Evolutionary conservation across 108 stramenopile genomes (phyloP).

Genomic region (Skeletonema costatum): DNA sequence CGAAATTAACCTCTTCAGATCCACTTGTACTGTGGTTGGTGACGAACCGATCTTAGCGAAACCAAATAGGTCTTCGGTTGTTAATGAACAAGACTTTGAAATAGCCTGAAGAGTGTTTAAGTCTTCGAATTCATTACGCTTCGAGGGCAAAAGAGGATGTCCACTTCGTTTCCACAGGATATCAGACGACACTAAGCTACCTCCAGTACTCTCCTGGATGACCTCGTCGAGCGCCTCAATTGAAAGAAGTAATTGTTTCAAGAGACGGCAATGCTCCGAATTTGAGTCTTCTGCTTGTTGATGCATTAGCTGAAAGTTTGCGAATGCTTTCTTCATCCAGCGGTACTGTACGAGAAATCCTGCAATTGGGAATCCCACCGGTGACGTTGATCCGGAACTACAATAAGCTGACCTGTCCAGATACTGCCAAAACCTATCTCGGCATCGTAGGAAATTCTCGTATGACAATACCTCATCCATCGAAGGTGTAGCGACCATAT

Average conservation of each 20-base stretch:
- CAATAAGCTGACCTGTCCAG: conserved; percentile 32
- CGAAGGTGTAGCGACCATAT: not conserved
- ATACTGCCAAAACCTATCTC: conserved; percentile 74
- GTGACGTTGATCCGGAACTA: conserved; percentile 23
- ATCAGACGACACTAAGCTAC: conserved; percentile 42
- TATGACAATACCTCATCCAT: not conserved
- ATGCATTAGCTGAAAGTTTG: conserved; percentile 10
- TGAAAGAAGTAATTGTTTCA: conserved; percentile 31
- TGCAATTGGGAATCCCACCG: conserved; percentile 21
- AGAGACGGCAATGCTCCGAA: not conserved
- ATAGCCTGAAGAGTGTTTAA: conserved; percentile 47
- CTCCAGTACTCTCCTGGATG: conserved; percentile 50
- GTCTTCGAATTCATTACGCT: conserved; percentile 51
- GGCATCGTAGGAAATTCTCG: conserved; percentile 31
- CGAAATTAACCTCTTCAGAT: conserved; percentile 48
- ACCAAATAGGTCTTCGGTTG: conserved; percentile 44
- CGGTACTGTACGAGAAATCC: conserved; percentile 82
- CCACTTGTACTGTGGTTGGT: conserved; percentile 17
- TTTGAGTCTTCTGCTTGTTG: not conserved
- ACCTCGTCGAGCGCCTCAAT: conserved; percentile 55
- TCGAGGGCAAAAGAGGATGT: conserved; percentile 68
- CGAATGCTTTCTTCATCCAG: conserved; percentile 69
- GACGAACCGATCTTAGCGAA: conserved; percentile 46
- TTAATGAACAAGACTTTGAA: conserved; percentile 41
- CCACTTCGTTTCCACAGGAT: conserved; percentile 77